A percentile compares a stretch with the other conserved stretches of the same genome.
These are phyloP conservation scores for Penicillium concentricum DNA, from an alignment of 2,329 filamentous ascomycete genomes.

Conservation along the genomic window DNA sequence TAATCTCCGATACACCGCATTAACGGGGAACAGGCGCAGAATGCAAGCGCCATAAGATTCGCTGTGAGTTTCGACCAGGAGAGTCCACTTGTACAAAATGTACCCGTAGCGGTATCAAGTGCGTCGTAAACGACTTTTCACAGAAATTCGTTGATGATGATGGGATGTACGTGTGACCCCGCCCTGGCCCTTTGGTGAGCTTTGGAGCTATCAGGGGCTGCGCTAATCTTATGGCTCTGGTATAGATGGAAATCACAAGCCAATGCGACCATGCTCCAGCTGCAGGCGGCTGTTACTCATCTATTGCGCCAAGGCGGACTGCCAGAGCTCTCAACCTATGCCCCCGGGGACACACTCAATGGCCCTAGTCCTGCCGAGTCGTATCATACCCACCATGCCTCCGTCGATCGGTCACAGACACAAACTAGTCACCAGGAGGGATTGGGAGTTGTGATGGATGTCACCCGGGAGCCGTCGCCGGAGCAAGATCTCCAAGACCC, in stretches of 20 bases:
- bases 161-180: conserved; percentile 44
- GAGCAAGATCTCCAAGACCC: conserved; percentile 43
- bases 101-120: conserved; percentile 50
- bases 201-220: background rate
- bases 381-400: conserved; percentile 26
- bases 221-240: conserved; percentile 1
- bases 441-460: conserved; percentile 38
- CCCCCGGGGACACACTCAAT: conserved; percentile 30
- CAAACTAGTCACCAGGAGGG: conserved; percentile 27
- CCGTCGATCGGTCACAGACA: conserved; percentile 30
- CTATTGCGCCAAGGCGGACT: conserved; percentile 46
- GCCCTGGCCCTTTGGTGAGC: background rate
- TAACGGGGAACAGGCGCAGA: conserved; percentile 40
- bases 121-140: conserved; percentile 56
- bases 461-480: conserved; percentile 48
- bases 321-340: conserved; percentile 42
- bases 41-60: conserved; percentile 57
- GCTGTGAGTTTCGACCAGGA: conserved; percentile 52
- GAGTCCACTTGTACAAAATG: conserved; percentile 52
- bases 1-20: background rate
- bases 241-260: conserved; percentile 49
- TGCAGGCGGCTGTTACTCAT: conserved; percentile 48
- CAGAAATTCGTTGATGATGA: conserved; percentile 57
- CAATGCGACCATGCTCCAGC: conserved; percentile 41
- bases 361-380: conserved; percentile 30